A percentile compares a stretch with the other conserved stretches of the same genome.
phyloP scores from a whole-genome alignment of 176 grass and related monocot species.

The Phragmites australis region DNA sequence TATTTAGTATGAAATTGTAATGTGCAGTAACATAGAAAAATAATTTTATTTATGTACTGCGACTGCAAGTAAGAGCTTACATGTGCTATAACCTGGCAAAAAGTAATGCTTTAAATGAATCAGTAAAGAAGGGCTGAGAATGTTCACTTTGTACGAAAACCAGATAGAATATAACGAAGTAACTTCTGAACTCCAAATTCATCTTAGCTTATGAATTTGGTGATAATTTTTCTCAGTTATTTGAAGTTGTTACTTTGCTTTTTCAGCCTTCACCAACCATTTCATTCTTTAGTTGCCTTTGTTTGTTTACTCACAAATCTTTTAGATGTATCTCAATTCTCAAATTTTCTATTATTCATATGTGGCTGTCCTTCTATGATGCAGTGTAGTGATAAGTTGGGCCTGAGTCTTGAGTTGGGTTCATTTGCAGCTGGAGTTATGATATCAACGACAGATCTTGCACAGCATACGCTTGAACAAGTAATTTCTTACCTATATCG shows the following conservation, averaged over 20 bases:
- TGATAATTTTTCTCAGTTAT: no score
- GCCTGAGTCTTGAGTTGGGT: slow-evolving; percentile 95
- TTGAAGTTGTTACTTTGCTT: no score
- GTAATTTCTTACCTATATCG: slow-evolving; percentile 49
- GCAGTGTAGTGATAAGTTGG: slow-evolving; percentile 99
- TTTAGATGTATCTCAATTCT: not conserved
- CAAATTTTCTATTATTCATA: slow-evolving; percentile 34
- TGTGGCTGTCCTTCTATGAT: slow-evolving; percentile 37
- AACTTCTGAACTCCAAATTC: not conserved
- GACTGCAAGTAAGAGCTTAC: not conserved
- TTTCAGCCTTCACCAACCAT: not conserved
- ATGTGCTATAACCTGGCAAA: slow-evolving; percentile 15
- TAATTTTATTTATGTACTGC: not conserved
- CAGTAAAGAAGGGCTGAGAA: not conserved
- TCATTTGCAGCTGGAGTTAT: slow-evolving; percentile 99
- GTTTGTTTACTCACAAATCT: not conserved
- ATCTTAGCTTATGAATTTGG: not conserved
- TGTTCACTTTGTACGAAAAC: not conserved
- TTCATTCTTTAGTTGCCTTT: slow-evolving; percentile 2
- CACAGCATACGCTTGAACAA: slow-evolving; percentile 98
- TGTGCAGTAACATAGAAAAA: not conserved
- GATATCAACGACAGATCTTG: slow-evolving; percentile 98
- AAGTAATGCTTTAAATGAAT: slow-evolving; percentile 7
- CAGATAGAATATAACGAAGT: not conserved
- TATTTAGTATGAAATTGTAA: not conserved